Conservation (phyloP, 805 yeast genomes). For the Pichia kluyveri region DNA sequence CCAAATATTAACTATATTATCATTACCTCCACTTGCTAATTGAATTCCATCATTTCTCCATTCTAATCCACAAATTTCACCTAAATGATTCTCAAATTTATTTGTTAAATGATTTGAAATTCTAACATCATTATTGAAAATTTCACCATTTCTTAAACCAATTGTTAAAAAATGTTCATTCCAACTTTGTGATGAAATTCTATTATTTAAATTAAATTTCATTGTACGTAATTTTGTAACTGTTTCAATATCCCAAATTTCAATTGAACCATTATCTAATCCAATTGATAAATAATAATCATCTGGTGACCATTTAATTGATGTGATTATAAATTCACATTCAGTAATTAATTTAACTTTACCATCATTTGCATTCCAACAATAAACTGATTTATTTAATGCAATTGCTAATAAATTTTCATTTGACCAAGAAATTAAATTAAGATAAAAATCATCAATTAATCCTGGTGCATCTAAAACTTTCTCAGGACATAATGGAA, state of each 20-base stretch:
- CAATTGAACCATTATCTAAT: conserved; percentile 70
- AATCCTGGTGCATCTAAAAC: conserved; percentile 95
- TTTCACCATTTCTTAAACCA: conserved; percentile 82
- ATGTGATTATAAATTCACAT: conserved; percentile 48
- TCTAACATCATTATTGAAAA: conserved; percentile 86
- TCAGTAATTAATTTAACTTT: conserved; percentile 60
- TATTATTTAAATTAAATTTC: conserved; percentile 53
- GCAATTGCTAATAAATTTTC: conserved; percentile 83
- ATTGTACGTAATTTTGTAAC: conserved; percentile 69
- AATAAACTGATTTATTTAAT: conserved; percentile 69
- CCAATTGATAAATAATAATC: conserved; percentile 83
- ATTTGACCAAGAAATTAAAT: conserved; percentile 79
- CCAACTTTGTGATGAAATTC: conserved; percentile 86
- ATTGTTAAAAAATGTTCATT: conserved; percentile 67
- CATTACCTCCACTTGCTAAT: conserved; percentile 90
- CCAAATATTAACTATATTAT: conserved; percentile 89
- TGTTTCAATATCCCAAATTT: conserved; percentile 89
- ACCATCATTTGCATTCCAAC: conserved; percentile 88
- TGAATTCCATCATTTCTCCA: conserved; percentile 81
- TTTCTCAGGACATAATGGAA: conserved; percentile 84
- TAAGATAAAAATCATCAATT: conserved; percentile 85
- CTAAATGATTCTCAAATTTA: conserved; percentile 57
- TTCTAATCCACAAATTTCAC: conserved; percentile 88
- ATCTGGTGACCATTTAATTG: conserved; percentile 87
- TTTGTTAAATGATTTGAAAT: conserved; percentile 65